These are phyloP conservation scores for Apiospora malaysiana DNA, from an alignment of 2,329 filamentous ascomycete species.

Conservation along the genomic window DNA sequence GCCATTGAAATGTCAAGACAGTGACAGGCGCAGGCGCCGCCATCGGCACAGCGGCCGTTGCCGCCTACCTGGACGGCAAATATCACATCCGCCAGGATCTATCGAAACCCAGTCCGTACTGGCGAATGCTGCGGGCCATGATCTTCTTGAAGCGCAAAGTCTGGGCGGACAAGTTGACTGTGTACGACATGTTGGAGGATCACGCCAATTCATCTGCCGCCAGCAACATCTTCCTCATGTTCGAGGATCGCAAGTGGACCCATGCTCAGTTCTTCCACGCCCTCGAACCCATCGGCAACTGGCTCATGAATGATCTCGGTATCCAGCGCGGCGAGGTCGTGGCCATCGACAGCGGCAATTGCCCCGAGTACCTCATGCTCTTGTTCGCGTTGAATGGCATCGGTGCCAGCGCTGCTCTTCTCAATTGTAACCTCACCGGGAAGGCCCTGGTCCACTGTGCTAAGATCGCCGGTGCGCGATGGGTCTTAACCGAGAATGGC, in stretches of 20 bases:
- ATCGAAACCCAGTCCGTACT: constrained; percentile 44
- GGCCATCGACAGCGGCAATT: constrained; percentile 69
- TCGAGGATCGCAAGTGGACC: constrained; percentile 64
- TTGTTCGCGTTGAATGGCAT: constrained; percentile 71
- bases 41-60: constrained; percentile 37
- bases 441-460: constrained; percentile 70
- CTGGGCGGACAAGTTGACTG: constrained; percentile 30
- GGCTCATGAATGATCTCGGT: constrained; percentile 61
- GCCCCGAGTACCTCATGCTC: constrained; percentile 68
- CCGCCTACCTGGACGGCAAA: constrained; percentile 70
- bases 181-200: constrained; percentile 35
- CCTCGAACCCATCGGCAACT: constrained; percentile 64
- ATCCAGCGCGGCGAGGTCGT: constrained; percentile 66
- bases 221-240: constrained; percentile 52
- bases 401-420: constrained; percentile 69
- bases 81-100: constrained; percentile 69
- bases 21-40: constrained; percentile 23
- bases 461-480: constrained; percentile 57
- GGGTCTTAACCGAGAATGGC: constrained; percentile 65
- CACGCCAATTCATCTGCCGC: constrained; percentile 31
- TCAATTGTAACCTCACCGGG: constrained; percentile 71
- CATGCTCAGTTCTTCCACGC: constrained; percentile 60
- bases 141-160: constrained; percentile 47
- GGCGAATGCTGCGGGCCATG: constrained; percentile 46
- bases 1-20: background rate